A percentile compares a stretch with the other conserved stretches of the same genome.
These are phyloP conservation scores for Escovopsis sp. DNA, from an alignment of 2,329 filamentous ascomycete species.

Conservation along the genomic window DNA sequence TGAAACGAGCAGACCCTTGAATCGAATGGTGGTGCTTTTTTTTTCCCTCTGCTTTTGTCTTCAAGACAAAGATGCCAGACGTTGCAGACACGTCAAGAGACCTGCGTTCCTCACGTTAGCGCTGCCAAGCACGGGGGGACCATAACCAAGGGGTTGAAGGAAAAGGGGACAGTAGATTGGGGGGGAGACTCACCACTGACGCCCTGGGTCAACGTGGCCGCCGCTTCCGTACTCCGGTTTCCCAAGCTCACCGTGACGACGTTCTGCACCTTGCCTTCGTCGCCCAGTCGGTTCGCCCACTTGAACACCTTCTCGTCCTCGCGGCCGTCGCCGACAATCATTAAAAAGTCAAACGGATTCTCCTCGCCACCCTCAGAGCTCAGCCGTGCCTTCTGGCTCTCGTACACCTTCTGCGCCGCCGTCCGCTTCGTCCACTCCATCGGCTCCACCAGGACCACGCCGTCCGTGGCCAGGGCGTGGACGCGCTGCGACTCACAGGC, in stretches of 20 bases:
- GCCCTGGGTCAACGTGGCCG: slow-evolving; percentile 73
- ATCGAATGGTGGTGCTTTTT: too few relatives aligned
- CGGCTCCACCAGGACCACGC: slow-evolving; percentile 71
- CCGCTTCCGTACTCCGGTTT: slow-evolving; percentile 75
- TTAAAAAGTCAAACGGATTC: slow-evolving; percentile 61
- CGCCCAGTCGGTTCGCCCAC: slow-evolving; percentile 71
- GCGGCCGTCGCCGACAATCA: slow-evolving; percentile 79
- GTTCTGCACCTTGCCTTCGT: slow-evolving; percentile 42
- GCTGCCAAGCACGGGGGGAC: too few relatives aligned
- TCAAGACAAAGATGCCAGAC: slow-evolving; percentile 19
- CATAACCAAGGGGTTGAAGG: too few relatives aligned
- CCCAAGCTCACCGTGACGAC: slow-evolving; percentile 80
- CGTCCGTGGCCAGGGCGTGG: slow-evolving; percentile 66
- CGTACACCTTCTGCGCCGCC: slow-evolving; percentile 61
- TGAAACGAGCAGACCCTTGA: neutral
- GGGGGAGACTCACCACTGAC: slow-evolving; percentile 56
- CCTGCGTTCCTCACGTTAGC: slow-evolving; percentile 12
- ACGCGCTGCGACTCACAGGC: slow-evolving; percentile 72
- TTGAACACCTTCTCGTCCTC: slow-evolving; percentile 90
- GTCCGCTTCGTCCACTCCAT: slow-evolving; percentile 78
- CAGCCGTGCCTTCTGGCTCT: slow-evolving; percentile 32
- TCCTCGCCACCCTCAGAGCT: slow-evolving; percentile 13
- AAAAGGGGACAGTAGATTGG: neutral
- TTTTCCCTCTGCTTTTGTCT: too few relatives aligned
- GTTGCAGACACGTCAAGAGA: slow-evolving; percentile 27